phyloP scores from a whole-genome alignment of 768 basidiomycete genomes.

The Harrya chromipes region DNA sequence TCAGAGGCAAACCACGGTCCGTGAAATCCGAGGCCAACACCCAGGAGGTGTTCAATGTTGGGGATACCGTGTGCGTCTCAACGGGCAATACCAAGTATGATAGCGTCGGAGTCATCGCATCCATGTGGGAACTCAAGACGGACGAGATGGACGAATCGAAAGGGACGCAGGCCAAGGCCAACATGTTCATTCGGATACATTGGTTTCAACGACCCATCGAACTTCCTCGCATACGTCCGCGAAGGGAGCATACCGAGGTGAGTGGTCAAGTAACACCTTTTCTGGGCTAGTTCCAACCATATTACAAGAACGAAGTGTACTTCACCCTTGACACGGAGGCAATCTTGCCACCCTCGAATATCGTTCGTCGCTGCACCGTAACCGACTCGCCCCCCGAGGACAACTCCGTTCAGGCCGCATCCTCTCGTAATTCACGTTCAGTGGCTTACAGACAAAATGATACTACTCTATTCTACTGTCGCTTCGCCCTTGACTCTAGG shows the following conservation, averaged over 20 bases:
- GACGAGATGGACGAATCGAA: conserved; percentile 22
- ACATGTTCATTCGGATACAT: conserved; percentile 60
- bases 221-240: conserved; percentile 56
- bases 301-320: conserved; percentile 69
- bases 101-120: conserved; percentile 66
- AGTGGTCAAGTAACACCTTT: conserved; percentile 12
- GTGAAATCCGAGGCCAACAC: conserved; percentile 6
- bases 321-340: conserved; percentile 52
- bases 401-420: conserved; percentile 2
- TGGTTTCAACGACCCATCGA: conserved; percentile 74
- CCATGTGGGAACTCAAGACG: conserved; percentile 57
- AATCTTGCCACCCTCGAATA: conserved; percentile 47
- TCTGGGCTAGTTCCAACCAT: neutral
- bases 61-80: conserved; percentile 65
- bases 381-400: conserved; percentile 25
- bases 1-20: conserved; percentile 11
- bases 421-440: conserved; percentile 12
- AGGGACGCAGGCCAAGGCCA: conserved; percentile 33
- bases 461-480: conserved; percentile 49
- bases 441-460: conserved; percentile 17
- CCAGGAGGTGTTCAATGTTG: conserved; percentile 45
- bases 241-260: conserved; percentile 60
- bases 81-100: conserved; percentile 42
- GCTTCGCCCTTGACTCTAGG: conserved; percentile 52
- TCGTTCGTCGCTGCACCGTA: conserved; percentile 53